Evolutionary conservation across 495 filamentous ascomycete species (phyloP).

Genomic region (Daldinia caldariorum): DNA sequence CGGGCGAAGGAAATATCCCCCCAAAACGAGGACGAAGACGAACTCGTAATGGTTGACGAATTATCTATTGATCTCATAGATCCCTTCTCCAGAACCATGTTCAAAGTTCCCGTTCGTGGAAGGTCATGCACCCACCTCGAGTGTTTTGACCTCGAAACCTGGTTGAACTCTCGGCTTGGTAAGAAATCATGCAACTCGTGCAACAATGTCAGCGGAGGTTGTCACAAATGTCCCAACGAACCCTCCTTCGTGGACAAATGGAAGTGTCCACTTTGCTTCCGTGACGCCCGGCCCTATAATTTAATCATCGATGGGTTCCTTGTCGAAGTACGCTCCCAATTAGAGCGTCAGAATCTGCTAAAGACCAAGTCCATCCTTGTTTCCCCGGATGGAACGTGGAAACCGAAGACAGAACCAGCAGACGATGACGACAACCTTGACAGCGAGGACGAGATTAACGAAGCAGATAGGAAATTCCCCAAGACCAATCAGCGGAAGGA

Average conservation of each 20-base stretch:
- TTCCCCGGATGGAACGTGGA: slow-evolving; percentile 68
- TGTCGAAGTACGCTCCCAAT: slow-evolving; percentile 60
- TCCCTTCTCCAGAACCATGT: slow-evolving; percentile 76
- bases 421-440: slow-evolving; percentile 43
- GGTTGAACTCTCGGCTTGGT: slow-evolving; percentile 68
- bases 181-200: slow-evolving; percentile 54
- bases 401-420: slow-evolving; percentile 47
- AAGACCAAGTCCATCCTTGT: slow-evolving; percentile 68
- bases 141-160: slow-evolving; percentile 89
- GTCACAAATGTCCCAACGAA: slow-evolving; percentile 49
- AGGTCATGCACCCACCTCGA: slow-evolving; percentile 71
- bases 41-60: slow-evolving; percentile 69
- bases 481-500: slow-evolving; percentile 5
- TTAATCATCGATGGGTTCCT: slow-evolving; percentile 79
- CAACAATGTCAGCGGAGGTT: slow-evolving; percentile 26
- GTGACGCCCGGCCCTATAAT: slow-evolving; percentile 75
- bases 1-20: slow-evolving; percentile 3
- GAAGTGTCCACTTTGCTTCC: slow-evolving; percentile 81
- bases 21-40: slow-evolving; percentile 64
- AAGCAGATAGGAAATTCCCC: neutral
- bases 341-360: slow-evolving; percentile 55
- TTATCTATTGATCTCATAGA: slow-evolving; percentile 80
- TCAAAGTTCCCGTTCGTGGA: slow-evolving; percentile 74
- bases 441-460: slow-evolving; percentile 24
- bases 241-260: slow-evolving; percentile 76